Evolutionary conservation across 2,329 filamentous ascomycete species (phyloP).

Genomic region (Daldinia eschscholtzii): DNA sequence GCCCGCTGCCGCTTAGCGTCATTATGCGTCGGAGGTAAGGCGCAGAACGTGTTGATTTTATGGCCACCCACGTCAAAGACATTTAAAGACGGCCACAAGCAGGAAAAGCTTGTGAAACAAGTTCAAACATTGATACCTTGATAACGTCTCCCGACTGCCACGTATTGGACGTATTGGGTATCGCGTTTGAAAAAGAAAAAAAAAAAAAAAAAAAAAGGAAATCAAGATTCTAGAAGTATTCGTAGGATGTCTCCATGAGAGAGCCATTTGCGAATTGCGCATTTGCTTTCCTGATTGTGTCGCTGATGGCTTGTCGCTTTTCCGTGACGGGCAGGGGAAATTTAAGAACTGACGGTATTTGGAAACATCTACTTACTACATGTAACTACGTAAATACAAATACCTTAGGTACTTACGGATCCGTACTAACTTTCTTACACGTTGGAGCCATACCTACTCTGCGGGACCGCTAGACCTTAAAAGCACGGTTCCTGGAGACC

Average conservation of each 20-base stretch:
- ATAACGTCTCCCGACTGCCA: slow-evolving; percentile 8
- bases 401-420: background rate
- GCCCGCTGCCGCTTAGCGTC: slow-evolving; percentile 17
- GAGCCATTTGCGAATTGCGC: slow-evolving; percentile 7
- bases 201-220: background rate
- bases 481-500: background rate
- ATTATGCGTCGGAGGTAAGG: slow-evolving; percentile 17
- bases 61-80: slow-evolving; percentile 17
- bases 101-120: slow-evolving; percentile 19
- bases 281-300: background rate
- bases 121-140: slow-evolving; percentile 1
- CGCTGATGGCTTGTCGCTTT: background rate
- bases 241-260: background rate
- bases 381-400: background rate
- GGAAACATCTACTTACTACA: background rate
- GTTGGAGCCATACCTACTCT: background rate
- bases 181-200: background rate
- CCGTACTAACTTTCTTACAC: background rate
- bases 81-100: background rate
- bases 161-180: background rate
- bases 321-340: background rate
- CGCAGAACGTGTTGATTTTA: background rate
- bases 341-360: background rate
- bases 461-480: background rate
- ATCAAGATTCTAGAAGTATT: slow-evolving; percentile 18